Base-by-base conservation (phyloP, 169 alveolate species). In the Eimeria sp. region DNA sequence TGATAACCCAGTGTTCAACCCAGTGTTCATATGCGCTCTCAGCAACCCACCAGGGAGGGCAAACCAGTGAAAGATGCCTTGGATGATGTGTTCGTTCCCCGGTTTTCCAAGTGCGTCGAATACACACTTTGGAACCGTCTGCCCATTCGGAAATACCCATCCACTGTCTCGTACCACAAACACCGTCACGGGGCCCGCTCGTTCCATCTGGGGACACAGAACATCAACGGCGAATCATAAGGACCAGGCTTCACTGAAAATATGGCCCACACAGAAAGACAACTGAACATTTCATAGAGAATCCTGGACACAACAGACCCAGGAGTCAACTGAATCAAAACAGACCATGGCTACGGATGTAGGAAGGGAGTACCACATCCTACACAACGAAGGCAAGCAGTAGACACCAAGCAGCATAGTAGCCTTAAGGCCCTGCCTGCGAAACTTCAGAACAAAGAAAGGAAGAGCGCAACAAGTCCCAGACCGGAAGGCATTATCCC, bases 111-210 rank as follows among this genome's bases (percentile, higher is more conserved):
- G 95, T 30, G 88, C 40, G 65, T 72, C 67, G 25, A 95, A 95
- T 30, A 95, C 96, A 75, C 96, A 95, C 58, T 95, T 58, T 18
- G 96, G 96, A 34, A 95, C 95, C 51, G 57, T 78, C 61, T 80
- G 75, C 13, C 96, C 96, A 54, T 95, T 95, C 45, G 96, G 96
- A 27, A 95, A 87, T 9, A 95, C 87, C 96, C 96, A 95, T n/a
- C 95, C 96, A 25, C 57, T 61, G 43, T 95, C 96, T 9, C 73
- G 95, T 13, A 95, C 92, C 92, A 78, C 73, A 63, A 95, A 95
- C 13, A 95, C 27, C 75, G 96, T 95, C 84, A 95, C 88, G 22
- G 96, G 96, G 51, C 96, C 96, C 20, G 89, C 88, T 9, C 75
- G 58, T 49, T 27, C 80, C 54, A 89, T 47, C 95, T 89, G 76